Evolutionary conservation across 768 basidiomycete genomes (phyloP).

Genomic region (Tricholoma terreum): DNA sequence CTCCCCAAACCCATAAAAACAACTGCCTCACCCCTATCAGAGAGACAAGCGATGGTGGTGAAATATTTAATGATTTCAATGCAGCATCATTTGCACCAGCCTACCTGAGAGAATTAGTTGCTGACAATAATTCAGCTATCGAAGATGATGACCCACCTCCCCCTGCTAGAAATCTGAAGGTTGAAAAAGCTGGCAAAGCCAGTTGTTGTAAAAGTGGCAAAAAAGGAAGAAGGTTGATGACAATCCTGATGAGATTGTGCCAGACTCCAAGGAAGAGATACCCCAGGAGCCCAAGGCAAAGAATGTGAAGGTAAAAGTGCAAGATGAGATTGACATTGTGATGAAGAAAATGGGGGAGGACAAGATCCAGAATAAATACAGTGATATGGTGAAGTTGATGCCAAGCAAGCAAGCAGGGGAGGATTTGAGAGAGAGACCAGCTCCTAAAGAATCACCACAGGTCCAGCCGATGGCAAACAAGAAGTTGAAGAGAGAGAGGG

Average conservation of each 20-base stretch:
- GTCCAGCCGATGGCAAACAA: not conserved
- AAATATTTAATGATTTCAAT: not conserved
- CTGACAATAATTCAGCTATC: not conserved
- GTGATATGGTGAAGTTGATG: too few species aligned
- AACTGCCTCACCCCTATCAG: not conserved
- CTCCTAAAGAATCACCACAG: not conserved
- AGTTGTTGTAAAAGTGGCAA: not conserved
- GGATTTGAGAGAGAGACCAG: not conserved
- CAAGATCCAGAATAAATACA: too few species aligned
- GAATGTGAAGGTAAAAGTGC: too few species aligned
- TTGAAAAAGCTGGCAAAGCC: not conserved
- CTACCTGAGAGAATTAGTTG: not conserved
- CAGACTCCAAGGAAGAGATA: too few species aligned
- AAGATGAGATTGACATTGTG: too few species aligned
- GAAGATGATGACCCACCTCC: not conserved
- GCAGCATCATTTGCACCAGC: not conserved
- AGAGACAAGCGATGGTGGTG: not conserved
- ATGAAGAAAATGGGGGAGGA: not conserved
- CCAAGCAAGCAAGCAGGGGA: not conserved
- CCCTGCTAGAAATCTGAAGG: not conserved
- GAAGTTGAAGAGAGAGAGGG: not conserved
- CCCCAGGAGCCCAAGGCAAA: too few species aligned
- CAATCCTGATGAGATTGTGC: not conserved
- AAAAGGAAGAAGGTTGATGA: not conserved
- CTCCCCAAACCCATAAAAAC: not conserved